Conservation (phyloP, 2,329 filamentous ascomycete species). For the Lecanicillium sp. region DNA sequence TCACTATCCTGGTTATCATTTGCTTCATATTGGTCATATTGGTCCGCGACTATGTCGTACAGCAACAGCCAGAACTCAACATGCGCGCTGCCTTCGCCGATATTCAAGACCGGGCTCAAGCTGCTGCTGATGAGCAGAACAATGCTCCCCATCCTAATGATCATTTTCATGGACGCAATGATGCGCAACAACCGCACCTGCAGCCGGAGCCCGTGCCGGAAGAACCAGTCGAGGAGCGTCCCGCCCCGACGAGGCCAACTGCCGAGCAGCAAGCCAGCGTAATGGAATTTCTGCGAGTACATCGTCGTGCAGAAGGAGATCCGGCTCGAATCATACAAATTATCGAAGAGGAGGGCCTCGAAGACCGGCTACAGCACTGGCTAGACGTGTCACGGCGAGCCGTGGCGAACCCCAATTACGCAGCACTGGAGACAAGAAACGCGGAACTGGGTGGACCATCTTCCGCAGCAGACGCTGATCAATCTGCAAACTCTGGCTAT, state of each 20-base stretch:
- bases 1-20: slow-evolving; percentile 84
- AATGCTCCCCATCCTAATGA: not conserved
- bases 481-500: too few relatives aligned
- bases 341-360: slow-evolving; percentile 51
- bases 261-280: slow-evolving; percentile 17
- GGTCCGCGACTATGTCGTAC: slow-evolving; percentile 95
- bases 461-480: too few relatives aligned
- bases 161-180: too few relatives aligned
- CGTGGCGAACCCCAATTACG: slow-evolving; percentile 15
- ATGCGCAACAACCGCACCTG: not conserved
- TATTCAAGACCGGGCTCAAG: slow-evolving; percentile 8
- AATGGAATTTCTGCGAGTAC: slow-evolving; percentile 41
- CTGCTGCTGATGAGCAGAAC: not conserved
- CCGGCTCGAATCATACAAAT: slow-evolving; percentile 51
- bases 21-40: slow-evolving; percentile 96
- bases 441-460: not conserved
- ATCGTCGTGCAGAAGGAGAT: slow-evolving; percentile 52
- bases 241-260: slow-evolving; percentile 1
- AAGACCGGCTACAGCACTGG: slow-evolving; percentile 52
- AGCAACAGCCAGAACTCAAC: slow-evolving; percentile 91
- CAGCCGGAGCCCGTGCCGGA: slow-evolving; percentile 1
- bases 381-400: slow-evolving; percentile 40
- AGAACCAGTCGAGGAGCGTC: not conserved
- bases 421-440: not conserved
- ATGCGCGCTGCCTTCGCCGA: slow-evolving; percentile 61